A percentile compares a stretch with the other conserved stretches of the same genome.
phyloP scores from a whole-genome alignment of 176 grass and related monocot species.

The Eremochloa ophiuroides region DNA sequence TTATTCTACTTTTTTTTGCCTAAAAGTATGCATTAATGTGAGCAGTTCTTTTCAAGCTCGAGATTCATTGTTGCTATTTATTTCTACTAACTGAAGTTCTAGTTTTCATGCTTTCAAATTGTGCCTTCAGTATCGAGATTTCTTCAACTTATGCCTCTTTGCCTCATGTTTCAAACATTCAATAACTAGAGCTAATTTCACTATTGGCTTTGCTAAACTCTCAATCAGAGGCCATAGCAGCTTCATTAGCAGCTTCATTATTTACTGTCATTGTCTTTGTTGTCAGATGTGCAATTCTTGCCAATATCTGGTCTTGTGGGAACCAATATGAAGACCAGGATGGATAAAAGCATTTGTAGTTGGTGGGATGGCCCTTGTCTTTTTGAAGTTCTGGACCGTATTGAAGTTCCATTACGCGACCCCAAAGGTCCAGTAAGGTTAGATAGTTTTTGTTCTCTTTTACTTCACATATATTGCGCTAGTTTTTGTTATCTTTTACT shows the following conservation, averaged over 20 bases:
- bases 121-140: not conserved
- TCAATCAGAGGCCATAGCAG: not conserved
- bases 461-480: too few relatives aligned
- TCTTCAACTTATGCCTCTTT: not conserved
- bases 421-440: slow-evolving; percentile 91
- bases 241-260: not conserved
- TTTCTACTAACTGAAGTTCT: not conserved
- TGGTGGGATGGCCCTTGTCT: slow-evolving; percentile 92
- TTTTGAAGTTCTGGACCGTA: slow-evolving; percentile 77
- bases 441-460: slow-evolving; percentile 2
- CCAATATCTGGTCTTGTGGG: slow-evolving; percentile 90
- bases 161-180: not conserved
- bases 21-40: not conserved
- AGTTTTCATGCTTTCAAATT: not conserved
- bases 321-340: slow-evolving; percentile 75
- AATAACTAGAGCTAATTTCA: not conserved
- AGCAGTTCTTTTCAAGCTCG: not conserved
- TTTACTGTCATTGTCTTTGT: slow-evolving; percentile 32
- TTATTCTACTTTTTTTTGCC: not conserved
- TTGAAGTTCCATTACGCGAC: slow-evolving; percentile 91
- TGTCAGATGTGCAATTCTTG: slow-evolving; percentile 84
- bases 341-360: slow-evolving; percentile 75
- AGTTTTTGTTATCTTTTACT: slow-evolving; percentile 3
- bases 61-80: not conserved
- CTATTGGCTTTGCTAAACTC: not conserved